phyloP scores from a whole-genome alignment of 371 early-diverging fungal genomes.

The Fennellomyces sp. region DNA sequence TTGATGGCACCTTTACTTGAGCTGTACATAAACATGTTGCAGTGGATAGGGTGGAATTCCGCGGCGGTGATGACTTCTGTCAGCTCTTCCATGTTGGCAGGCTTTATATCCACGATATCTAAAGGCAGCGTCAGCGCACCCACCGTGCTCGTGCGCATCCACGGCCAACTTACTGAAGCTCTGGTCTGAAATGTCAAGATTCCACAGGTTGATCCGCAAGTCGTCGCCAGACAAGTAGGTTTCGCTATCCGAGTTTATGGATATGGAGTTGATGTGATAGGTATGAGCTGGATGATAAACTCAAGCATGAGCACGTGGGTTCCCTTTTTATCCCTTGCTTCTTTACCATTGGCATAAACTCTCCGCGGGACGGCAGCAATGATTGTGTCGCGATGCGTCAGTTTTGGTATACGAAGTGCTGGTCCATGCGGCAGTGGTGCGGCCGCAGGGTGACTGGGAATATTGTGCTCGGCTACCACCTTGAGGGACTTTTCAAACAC shows the following conservation, averaged over 20 bases:
- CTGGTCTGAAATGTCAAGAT: constrained; percentile 93
- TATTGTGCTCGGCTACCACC: constrained; percentile 87
- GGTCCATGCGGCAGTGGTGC: constrained; percentile 22
- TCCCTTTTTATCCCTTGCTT: neutral
- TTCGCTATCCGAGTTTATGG: constrained; percentile 96
- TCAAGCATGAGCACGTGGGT: neutral
- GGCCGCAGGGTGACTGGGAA: neutral
- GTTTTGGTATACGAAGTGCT: constrained; percentile 78
- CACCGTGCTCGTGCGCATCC: neutral
- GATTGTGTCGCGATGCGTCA: constrained; percentile 93
- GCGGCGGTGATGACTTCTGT: constrained; percentile 99
- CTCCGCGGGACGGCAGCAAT: constrained; percentile 93
- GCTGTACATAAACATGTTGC: constrained; percentile 97
- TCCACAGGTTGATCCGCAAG: constrained; percentile 98
- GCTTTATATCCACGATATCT: constrained; percentile 99
- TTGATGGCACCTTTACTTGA: constrained; percentile 98
- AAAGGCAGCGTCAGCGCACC: neutral
- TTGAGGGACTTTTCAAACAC: constrained; percentile 96
- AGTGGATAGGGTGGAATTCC: constrained; percentile 95
- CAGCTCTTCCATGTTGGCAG: constrained; percentile 98
- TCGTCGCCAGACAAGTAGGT: constrained; percentile 98
- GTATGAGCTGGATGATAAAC: constrained; percentile 77
- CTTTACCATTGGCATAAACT: constrained; percentile 86
- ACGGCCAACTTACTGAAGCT: constrained; percentile 89
- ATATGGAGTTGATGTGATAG: constrained; percentile 99